phyloP scores from a whole-genome alignment of 305 asterid species.

The Striga hermonthica region DNA sequence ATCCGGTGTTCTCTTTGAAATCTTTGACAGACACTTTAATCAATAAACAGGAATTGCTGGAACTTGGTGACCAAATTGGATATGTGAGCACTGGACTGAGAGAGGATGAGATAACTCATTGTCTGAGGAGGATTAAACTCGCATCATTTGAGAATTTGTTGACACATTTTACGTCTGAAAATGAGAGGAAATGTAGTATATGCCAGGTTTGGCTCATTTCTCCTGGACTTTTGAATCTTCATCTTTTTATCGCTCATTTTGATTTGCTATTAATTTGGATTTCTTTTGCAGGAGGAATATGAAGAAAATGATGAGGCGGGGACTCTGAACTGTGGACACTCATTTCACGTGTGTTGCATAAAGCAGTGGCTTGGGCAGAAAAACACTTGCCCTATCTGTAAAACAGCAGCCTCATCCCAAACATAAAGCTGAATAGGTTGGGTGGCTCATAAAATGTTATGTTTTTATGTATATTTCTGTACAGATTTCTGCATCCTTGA shows the following conservation, averaged over 20 bases:
- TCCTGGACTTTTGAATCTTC: neutral
- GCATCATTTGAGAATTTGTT: slow-evolving; percentile 34
- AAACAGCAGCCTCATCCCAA: slow-evolving; percentile 55
- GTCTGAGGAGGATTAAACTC: slow-evolving; percentile 56
- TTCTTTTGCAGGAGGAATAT: slow-evolving; percentile 66
- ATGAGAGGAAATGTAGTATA: slow-evolving; percentile 72
- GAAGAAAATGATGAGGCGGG: slow-evolving; percentile 73
- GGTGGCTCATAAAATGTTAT: slow-evolving; percentile 15
- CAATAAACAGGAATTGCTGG: slow-evolving; percentile 71
- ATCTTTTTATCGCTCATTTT: neutral
- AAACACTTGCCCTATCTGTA: slow-evolving; percentile 80
- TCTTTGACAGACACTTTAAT: neutral
- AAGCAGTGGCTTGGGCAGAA: slow-evolving; percentile 87
- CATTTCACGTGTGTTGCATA: slow-evolving; percentile 76
- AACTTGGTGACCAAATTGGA: slow-evolving; percentile 93
- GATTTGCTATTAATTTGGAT: slow-evolving; percentile 1
- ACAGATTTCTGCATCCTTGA: slow-evolving; percentile 40
- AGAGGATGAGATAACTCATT: slow-evolving; percentile 62
- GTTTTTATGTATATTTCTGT: slow-evolving; percentile 32
- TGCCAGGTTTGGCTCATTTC: slow-evolving; percentile 63
- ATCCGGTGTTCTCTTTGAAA: slow-evolving; percentile 6
- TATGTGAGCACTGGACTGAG: slow-evolving; percentile 82
- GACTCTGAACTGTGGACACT: slow-evolving; percentile 72
- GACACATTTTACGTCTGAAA: slow-evolving; percentile 43
- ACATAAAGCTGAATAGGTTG: slow-evolving; percentile 31